These are phyloP conservation scores for Septoria petroselini DNA, from an alignment of 2,329 filamentous ascomycete species.

Conservation along the genomic window DNA sequence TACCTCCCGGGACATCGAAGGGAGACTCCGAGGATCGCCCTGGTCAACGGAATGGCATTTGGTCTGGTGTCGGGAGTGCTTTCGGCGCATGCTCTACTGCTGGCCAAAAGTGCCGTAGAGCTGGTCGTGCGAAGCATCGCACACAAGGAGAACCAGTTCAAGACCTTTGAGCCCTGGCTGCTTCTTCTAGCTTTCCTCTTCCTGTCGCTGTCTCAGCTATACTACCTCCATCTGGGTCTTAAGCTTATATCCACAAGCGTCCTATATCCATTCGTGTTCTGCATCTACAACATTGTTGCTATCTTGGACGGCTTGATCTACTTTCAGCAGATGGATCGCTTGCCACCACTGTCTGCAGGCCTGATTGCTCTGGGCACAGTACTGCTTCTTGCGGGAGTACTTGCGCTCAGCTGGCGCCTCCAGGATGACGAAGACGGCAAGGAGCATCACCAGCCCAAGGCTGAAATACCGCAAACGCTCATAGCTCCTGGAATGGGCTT, in stretches of 20 bases:
- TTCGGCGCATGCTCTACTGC: constrained; percentile 85
- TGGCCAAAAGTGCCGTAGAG: constrained; percentile 96
- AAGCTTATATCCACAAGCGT: constrained; percentile 95
- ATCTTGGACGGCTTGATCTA: constrained; percentile 97
- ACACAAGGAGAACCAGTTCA: constrained; percentile 87
- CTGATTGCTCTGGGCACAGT: constrained; percentile 83
- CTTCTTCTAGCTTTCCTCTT: constrained; percentile 77
- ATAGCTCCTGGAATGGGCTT: constrained; percentile 76
- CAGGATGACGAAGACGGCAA: constrained; percentile 65
- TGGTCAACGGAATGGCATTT: constrained; percentile 80
- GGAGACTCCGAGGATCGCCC: constrained; percentile 47
- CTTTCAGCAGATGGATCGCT: constrained; percentile 80
- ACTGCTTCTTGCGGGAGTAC: constrained; percentile 80
- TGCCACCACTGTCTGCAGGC: constrained; percentile 71
- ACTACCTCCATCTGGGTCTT: constrained; percentile 89
- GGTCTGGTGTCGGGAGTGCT: constrained; percentile 85
- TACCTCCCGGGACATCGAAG: constrained; percentile 32
- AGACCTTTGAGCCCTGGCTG: constrained; percentile 91
- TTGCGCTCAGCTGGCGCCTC: constrained; percentile 90
- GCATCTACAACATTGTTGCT: constrained; percentile 97
- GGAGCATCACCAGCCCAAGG: constrained; percentile 43
- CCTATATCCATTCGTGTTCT: constrained; percentile 95
- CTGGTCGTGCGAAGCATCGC: constrained; percentile 82
- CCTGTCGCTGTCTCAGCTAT: constrained; percentile 84
- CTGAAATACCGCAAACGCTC: constrained; percentile 56